Base-by-base conservation (phyloP, 139 green algal species). In the Tetratostichococcus sp. region DNA sequence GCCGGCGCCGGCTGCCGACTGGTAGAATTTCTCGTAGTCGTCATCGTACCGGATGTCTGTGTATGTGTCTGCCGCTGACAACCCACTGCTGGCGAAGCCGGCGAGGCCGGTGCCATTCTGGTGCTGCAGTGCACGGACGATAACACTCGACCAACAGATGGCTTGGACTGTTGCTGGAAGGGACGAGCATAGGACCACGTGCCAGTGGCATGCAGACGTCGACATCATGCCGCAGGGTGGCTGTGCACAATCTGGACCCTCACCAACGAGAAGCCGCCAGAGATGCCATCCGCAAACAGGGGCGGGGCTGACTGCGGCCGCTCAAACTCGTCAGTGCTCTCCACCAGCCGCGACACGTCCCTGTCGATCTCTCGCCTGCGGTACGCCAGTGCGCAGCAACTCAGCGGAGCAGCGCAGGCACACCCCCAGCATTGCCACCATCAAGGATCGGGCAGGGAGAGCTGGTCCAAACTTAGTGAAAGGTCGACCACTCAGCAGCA, bases 21-120 rank as follows among this genome's bases (percentile, higher is more conserved):
- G 59, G 75, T 92, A 93, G 65, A 93, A 96, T 28, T 78, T 78
- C 6, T 88, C 85, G 73, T 97, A 97, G 66, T 96, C 90, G 71
- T 96, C 92, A 67, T 97, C 92, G 71, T 87, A 90, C 6, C 91
- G 87, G 28, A 96, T 93, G 73, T 96, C 91, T 32, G 67, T 73
- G 58, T 67, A 75, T 19, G 66, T 73, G 28, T 82, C 78, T 28
- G 68, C 31, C 23, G 75, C 81, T 59, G 59, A 77, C 77, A 75
- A 79, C 1, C 67, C 59, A 11, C 79, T 66, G 30, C 75, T 67
- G 34, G 43, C 35, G 26, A 67, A 67, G 30, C 59, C 39, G 28
- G 72, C 62, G 39, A 35, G 71, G 25, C 69, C 59, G 23, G 75
- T 30, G 34, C 43, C 69, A 72, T 80, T 68, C 69, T 73, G 33